phyloP scores from a whole-genome alignment of 768 basidiomycete species.

The Lactarius quietus region DNA sequence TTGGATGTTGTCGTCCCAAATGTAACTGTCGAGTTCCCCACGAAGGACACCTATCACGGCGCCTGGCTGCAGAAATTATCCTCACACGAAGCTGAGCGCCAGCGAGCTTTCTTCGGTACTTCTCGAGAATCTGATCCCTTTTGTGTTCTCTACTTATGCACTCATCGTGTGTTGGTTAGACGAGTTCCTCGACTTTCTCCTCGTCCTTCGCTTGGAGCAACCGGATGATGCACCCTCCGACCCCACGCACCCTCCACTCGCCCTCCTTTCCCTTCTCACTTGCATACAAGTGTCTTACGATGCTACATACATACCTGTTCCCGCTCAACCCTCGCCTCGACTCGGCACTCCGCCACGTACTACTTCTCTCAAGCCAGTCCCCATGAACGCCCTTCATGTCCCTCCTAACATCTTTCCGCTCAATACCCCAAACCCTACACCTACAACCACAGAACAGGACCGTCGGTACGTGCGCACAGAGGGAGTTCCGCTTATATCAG shows the following conservation, averaged over 20 bases:
- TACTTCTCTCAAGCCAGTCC: slow-evolving; percentile 39
- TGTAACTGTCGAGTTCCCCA: slow-evolving; percentile 58
- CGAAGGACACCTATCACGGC: slow-evolving; percentile 39
- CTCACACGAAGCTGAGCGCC: slow-evolving; percentile 46
- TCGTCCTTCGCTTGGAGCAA: slow-evolving; percentile 31
- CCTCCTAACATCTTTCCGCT: slow-evolving; percentile 76
- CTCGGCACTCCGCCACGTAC: slow-evolving; percentile 46
- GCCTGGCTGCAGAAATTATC: slow-evolving; percentile 56
- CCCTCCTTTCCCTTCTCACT: slow-evolving; percentile 56
- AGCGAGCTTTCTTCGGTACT: slow-evolving; percentile 74
- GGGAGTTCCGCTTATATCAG: slow-evolving; percentile 66
- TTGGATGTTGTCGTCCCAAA: slow-evolving; percentile 65
- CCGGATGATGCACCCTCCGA: slow-evolving; percentile 34
- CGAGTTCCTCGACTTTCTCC: slow-evolving; percentile 29
- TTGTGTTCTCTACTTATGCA: slow-evolving; percentile 23
- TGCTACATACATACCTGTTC: slow-evolving; percentile 66
- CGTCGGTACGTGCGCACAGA: slow-evolving; percentile 73
- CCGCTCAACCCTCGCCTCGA: slow-evolving; percentile 36
- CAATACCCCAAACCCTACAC: slow-evolving; percentile 80
- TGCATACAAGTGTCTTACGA: slow-evolving; percentile 78
- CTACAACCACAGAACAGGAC: slow-evolving; percentile 67
- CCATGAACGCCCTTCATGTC: slow-evolving; percentile 13
- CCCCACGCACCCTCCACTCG: slow-evolving; percentile 31
- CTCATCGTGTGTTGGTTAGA: slow-evolving; percentile 36
- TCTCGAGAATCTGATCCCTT: slow-evolving; percentile 24